phyloP scores from a whole-genome alignment of 257 asterid genomes.

The Oldenlandia corymbosa region DNA sequence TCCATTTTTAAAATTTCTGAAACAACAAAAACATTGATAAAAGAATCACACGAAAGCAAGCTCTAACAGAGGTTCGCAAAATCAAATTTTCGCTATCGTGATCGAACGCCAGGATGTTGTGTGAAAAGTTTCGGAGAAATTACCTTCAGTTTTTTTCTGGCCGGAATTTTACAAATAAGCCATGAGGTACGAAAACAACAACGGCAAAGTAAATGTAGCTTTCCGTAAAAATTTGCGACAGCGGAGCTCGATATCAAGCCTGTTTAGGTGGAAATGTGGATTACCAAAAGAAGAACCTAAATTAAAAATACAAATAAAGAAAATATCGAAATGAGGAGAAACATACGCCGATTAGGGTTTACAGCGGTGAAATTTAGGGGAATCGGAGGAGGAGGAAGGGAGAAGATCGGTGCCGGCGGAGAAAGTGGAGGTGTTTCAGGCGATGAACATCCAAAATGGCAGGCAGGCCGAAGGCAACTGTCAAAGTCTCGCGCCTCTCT shows the following conservation, averaged over 20 bases:
- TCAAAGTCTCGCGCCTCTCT: conserved; percentile 22
- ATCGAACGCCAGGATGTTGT: conserved; percentile 1
- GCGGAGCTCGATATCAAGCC: not conserved
- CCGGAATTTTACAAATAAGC: not conserved
- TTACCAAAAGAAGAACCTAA: too few relatives aligned
- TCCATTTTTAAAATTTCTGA: conserved; percentile 47
- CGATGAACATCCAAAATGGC: too few relatives aligned
- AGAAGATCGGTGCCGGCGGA: conserved; percentile 9
- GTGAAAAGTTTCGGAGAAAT: not conserved
- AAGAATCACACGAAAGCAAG: not conserved
- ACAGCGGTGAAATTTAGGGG: not conserved
- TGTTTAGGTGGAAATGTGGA: conserved; percentile 12
- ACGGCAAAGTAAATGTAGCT: not conserved
- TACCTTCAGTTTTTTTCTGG: not conserved
- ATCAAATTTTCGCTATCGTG: conserved; percentile 5
- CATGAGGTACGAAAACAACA: not conserved
- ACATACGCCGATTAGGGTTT: conserved; percentile 13
- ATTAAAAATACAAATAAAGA: too few relatives aligned
- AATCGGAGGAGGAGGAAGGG: not conserved
- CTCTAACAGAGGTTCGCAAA: not conserved
- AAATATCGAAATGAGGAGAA: too few relatives aligned
- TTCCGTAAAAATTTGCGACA: not conserved
- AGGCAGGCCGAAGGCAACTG: too few relatives aligned
- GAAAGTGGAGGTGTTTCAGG: not conserved
- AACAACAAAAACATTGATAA: not conserved